A percentile compares a stretch with the other conserved stretches of the same genome.
phyloP scores from a whole-genome alignment of 2,329 filamentous ascomycete genomes.

The Fusarium newnesense region DNA sequence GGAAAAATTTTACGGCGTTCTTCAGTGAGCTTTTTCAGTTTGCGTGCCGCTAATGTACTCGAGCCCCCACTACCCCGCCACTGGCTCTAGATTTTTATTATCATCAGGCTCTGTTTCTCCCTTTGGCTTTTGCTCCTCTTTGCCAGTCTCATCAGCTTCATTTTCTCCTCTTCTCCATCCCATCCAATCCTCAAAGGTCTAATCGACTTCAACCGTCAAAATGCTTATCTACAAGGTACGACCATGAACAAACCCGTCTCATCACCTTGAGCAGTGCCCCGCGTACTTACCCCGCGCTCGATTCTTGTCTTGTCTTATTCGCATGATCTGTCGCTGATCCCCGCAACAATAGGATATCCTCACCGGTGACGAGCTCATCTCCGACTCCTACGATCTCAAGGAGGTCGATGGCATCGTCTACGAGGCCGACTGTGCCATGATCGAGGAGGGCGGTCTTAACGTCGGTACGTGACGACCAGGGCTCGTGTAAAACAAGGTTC shows the following conservation, averaged over 20 bases:
- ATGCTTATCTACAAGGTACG: slow-evolving; percentile 80
- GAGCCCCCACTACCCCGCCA: slow-evolving; percentile 40
- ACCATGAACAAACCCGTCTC: slow-evolving; percentile 27
- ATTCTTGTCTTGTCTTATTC: slow-evolving; percentile 10
- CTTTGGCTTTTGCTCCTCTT: slow-evolving; percentile 35
- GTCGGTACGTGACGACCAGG: slow-evolving; percentile 68
- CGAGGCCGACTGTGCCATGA: slow-evolving; percentile 93
- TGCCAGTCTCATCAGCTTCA: slow-evolving; percentile 31
- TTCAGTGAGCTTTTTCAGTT: slow-evolving; percentile 13
- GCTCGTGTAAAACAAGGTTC: not conserved
- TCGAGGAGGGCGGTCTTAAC: slow-evolving; percentile 78
- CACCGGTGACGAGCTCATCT: slow-evolving; percentile 94
- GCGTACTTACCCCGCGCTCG: slow-evolving; percentile 33
- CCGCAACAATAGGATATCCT: slow-evolving; percentile 77
- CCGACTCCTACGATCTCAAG: slow-evolving; percentile 90
- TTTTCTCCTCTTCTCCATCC: slow-evolving; percentile 18
- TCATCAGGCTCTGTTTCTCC: slow-evolving; percentile 38
- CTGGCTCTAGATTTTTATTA: slow-evolving; percentile 44
- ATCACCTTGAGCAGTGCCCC: slow-evolving; percentile 3
- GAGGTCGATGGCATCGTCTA: slow-evolving; percentile 82
- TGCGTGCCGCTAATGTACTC: slow-evolving; percentile 25
- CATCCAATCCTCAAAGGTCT: slow-evolving; percentile 31
- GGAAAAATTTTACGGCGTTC: slow-evolving; percentile 26
- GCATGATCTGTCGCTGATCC: slow-evolving; percentile 43
- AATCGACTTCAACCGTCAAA: slow-evolving; percentile 57